Conservation (phyloP, 1,284 basidiomycete species). For the Cutaneotrichosporon spelunceum region DNA sequence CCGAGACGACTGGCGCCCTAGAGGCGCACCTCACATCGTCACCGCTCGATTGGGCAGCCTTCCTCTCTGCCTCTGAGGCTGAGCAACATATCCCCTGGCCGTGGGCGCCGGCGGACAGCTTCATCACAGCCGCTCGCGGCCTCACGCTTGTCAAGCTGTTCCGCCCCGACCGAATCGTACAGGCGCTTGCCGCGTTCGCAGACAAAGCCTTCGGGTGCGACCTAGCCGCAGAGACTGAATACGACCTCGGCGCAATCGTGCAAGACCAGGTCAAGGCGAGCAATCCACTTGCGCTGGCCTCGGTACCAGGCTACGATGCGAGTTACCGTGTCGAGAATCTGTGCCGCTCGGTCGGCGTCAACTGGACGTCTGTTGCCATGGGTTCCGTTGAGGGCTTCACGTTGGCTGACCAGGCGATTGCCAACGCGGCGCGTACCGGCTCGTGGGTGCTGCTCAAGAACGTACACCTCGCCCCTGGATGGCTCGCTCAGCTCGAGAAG, state of each 20-base stretch:
- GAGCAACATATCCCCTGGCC: slow-evolving; percentile 70
- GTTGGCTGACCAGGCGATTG: slow-evolving; percentile 89
- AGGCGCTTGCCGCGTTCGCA: slow-evolving; percentile 35
- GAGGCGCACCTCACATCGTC: slow-evolving; percentile 64
- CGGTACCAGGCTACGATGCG: slow-evolving; percentile 93
- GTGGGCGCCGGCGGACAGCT: slow-evolving; percentile 57
- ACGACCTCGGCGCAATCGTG: slow-evolving; percentile 72
- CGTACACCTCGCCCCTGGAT: slow-evolving; percentile 86
- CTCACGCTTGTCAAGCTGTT: slow-evolving; percentile 44
- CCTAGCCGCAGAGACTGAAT: slow-evolving; percentile 34
- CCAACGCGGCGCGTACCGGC: slow-evolving; percentile 80
- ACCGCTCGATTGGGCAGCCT: slow-evolving; percentile 69
- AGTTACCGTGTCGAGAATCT: slow-evolving; percentile 91
- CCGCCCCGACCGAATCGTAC: slow-evolving; percentile 44
- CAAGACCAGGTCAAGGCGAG: slow-evolving; percentile 70
- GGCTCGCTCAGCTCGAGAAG: slow-evolving; percentile 93
- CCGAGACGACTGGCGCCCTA: slow-evolving; percentile 63
- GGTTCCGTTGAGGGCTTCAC: slow-evolving; percentile 97
- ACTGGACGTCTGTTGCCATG: slow-evolving; percentile 88
- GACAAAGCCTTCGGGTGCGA: slow-evolving; percentile 44
- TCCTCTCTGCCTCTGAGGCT: slow-evolving; percentile 67
- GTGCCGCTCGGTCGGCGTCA: slow-evolving; percentile 68
- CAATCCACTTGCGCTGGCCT: slow-evolving; percentile 84
- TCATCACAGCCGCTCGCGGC: slow-evolving; percentile 33
- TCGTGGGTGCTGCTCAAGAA: slow-evolving; percentile 95